phyloP scores from a whole-genome alignment of 2,329 filamentous ascomycete species.

The Colletotrichum spinosum region DNA sequence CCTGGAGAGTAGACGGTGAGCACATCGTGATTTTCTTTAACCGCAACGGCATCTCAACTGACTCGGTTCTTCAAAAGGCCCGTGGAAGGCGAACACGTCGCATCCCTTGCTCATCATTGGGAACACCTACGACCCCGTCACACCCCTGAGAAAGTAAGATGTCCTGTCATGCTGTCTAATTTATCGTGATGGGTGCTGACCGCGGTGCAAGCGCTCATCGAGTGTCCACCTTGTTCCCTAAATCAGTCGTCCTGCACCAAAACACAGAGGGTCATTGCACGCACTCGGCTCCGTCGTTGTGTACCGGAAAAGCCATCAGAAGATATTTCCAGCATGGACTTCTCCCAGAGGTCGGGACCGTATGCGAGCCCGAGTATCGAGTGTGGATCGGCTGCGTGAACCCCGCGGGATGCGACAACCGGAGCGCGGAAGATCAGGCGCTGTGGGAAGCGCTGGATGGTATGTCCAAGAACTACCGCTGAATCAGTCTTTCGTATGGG shows the following conservation, averaged over 20 bases:
- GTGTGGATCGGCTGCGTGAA: constrained; percentile 19
- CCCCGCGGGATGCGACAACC: not conserved
- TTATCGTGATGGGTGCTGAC: not conserved
- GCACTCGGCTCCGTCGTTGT: constrained; percentile 8
- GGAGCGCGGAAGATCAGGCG: constrained; percentile 11
- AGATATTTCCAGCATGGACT: constrained; percentile 14
- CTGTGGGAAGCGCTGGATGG: constrained; percentile 4
- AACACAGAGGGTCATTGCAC: constrained; percentile 21
- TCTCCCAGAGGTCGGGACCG: constrained; percentile 11
- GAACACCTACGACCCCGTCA: constrained; percentile 43
- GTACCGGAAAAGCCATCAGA: constrained; percentile 8
- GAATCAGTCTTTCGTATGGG: too few species aligned
- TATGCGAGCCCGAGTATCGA: constrained; percentile 20
- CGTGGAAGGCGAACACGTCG: constrained; percentile 40
- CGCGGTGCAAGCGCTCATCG: constrained; percentile 2
- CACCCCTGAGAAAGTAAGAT: constrained; percentile 19
- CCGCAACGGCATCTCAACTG: not conserved
- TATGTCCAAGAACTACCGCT: not conserved
- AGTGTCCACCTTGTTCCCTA: constrained; percentile 17
- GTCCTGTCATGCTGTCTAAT: not conserved
- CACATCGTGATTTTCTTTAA: not conserved
- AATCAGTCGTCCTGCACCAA: constrained; percentile 16
- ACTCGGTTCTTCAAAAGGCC: not conserved
- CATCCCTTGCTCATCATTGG: constrained; percentile 48
- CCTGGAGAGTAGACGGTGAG: constrained; percentile 28